phyloP scores from a whole-genome alignment of 2,329 filamentous ascomycete species.

The Dothideomycetidae sp. region DNA sequence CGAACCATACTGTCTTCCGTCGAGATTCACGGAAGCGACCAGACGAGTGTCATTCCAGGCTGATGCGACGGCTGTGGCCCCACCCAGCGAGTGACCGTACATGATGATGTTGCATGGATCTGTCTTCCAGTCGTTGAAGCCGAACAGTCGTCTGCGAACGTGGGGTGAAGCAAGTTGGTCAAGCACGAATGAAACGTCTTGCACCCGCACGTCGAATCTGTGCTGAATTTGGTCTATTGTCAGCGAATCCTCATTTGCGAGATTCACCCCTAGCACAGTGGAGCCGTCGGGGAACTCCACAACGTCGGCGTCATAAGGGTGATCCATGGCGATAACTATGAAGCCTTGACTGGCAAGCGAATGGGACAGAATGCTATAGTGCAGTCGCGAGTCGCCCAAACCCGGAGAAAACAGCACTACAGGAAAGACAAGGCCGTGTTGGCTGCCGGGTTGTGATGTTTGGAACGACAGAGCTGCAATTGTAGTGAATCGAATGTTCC shows the following conservation, averaged over 20 bases:
- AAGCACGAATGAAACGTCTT: slow-evolving; percentile 28
- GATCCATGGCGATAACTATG: slow-evolving; percentile 36
- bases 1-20: slow-evolving; percentile 21
- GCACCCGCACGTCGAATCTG: slow-evolving; percentile 10
- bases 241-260: too few species aligned
- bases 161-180: slow-evolving; percentile 17
- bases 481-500: slow-evolving; percentile 10
- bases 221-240: slow-evolving; percentile 8
- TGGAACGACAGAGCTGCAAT: slow-evolving; percentile 8
- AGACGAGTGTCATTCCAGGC: slow-evolving; percentile 23
- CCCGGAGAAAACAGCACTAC: slow-evolving; percentile 34
- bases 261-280: slow-evolving; percentile 17
- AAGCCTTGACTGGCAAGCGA: slow-evolving; percentile 35
- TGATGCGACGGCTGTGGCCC: slow-evolving; percentile 24
- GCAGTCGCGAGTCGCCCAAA: slow-evolving; percentile 28
- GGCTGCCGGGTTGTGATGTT: slow-evolving; percentile 5
- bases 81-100: slow-evolving; percentile 24
- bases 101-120: slow-evolving; percentile 20
- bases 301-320: slow-evolving; percentile 32
- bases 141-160: neutral
- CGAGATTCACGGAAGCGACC: slow-evolving; percentile 28
- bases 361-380: slow-evolving; percentile 32
- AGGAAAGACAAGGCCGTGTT: slow-evolving; percentile 6
- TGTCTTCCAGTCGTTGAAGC: neutral
- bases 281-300: slow-evolving; percentile 32